Evolutionary conservation across 305 asterid genomes (phyloP).

Genomic region (Solanum hybrid): DNA sequence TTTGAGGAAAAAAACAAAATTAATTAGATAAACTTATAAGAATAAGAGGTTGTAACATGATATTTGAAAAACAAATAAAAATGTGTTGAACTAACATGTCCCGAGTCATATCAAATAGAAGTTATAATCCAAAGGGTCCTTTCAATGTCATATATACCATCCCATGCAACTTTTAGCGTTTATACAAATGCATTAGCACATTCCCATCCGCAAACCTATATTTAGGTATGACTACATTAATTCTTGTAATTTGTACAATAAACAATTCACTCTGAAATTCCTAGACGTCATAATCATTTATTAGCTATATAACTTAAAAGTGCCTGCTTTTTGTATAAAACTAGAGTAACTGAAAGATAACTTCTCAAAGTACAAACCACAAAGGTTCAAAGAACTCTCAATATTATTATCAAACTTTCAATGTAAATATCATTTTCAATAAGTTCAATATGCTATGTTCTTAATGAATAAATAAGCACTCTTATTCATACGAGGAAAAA

Average conservation of each 20-base stretch:
- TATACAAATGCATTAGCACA: neutral
- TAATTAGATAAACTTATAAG: neutral
- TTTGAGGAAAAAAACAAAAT: neutral
- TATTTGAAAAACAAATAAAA: neutral
- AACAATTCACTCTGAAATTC: neutral
- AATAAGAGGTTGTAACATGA: neutral
- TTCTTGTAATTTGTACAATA: neutral
- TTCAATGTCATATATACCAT: neutral
- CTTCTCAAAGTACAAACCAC: too few relatives aligned
- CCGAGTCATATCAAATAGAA: neutral
- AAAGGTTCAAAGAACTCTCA: too few relatives aligned
- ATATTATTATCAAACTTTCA: too few relatives aligned
- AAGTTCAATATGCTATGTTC: too few relatives aligned
- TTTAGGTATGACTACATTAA: neutral
- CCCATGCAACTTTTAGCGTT: neutral
- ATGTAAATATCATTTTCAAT: too few relatives aligned
- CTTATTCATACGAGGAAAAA: too few relatives aligned
- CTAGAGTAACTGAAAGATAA: too few relatives aligned
- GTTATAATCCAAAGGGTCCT: neutral
- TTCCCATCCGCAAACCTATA: neutral
- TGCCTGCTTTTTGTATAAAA: too few relatives aligned
- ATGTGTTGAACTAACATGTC: neutral
- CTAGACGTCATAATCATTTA: neutral
- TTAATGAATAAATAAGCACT: too few relatives aligned
- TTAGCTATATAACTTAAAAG: neutral